These are phyloP conservation scores for Biscogniauxia sp. DNA, from an alignment of 2,329 filamentous ascomycete species.

Conservation along the genomic window DNA sequence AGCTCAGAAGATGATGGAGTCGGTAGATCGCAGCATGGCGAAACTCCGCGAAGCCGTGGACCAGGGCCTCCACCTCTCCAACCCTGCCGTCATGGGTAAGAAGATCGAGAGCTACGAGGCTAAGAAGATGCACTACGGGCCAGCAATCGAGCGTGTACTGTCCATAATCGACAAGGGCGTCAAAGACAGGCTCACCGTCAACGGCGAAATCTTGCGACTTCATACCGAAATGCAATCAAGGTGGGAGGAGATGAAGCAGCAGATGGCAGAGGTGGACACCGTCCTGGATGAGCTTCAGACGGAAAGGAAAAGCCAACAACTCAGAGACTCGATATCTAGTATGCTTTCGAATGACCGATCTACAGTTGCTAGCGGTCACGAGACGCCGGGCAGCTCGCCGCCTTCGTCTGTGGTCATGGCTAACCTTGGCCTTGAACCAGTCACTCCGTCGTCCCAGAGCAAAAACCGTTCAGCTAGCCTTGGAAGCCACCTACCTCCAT, in stretches of 20 bases:
- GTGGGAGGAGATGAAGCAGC: constrained; percentile 72
- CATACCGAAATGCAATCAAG: constrained; percentile 82
- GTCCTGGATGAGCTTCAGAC: constrained; percentile 70
- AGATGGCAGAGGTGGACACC: constrained; percentile 74
- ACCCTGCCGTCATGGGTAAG: constrained; percentile 67
- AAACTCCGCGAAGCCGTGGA: constrained; percentile 83
- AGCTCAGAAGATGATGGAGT: constrained; percentile 95
- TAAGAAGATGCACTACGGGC: constrained; percentile 91
- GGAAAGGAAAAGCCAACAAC: constrained; percentile 65
- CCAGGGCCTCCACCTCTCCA: constrained; percentile 68
- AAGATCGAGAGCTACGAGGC: constrained; percentile 92
- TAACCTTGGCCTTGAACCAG: constrained; percentile 47
- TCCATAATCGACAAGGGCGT: constrained; percentile 95
- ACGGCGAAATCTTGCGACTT: constrained; percentile 87
- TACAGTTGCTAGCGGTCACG: constrained; percentile 64
- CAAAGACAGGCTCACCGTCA: constrained; percentile 90
- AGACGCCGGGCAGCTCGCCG: constrained; percentile 67
- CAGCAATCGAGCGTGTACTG: constrained; percentile 86
- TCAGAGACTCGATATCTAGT: constrained; percentile 90
- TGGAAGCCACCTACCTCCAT: constrained; percentile 45
- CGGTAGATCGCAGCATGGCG: constrained; percentile 79
- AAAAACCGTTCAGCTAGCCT: constrained; percentile 49
- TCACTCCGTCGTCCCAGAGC: constrained; percentile 42
- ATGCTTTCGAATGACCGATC: constrained; percentile 83
- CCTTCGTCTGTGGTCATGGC: constrained; percentile 63